Evolutionary conservation across 345 rosid genomes (phyloP), one percentile per base, ranked within the genome.

Genomic region (Lepidium aucheri): DNA sequence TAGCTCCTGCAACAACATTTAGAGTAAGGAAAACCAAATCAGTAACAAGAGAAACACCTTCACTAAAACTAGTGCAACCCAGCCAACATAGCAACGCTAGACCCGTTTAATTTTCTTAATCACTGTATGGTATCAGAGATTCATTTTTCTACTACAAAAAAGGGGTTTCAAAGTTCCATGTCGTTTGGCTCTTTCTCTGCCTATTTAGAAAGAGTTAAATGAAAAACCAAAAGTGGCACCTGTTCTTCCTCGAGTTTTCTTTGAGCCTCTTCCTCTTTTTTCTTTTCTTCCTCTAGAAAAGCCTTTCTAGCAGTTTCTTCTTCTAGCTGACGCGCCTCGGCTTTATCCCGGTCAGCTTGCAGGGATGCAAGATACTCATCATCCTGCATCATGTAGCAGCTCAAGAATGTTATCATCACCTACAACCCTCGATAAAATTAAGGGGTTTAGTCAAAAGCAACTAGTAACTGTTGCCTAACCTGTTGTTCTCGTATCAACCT

Each of bases 311-410:
- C 88, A 32, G 77, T 85, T 80, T 80, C 97, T 80, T 85, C 93
- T 73, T 82, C 77, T 22, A 87, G 44, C 60, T 59, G 96, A 65
- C 77, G 87, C 70, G 88, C 87, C 78, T 90, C 91, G 38, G 97
- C 97, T 70, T 89, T 91, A 75, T 95, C 98, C 79, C 85, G 77
- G 79, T 95, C 99, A 73, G 97, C 99, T 80, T 91, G 96, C 76
- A 95, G 74, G 47, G 99, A 79, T 22, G 94, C 98, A 73, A 85
- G 85, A 81, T 91, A 95, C 69, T 91, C 99, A 75, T 91, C 98
- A 67, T 95, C 98, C 99, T 95, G 83, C 76, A 76, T 9, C 39
- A 64, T 57, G 33, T 69, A 74, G 50, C 49, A 66, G 63, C 53
- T 43, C 68, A 41, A 44, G 15, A 15, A 50, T 47, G 12, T 33